Percentiles rank a stretch among this genome's conserved stretches.
Evolutionary conservation across 441 rosid species (phyloP).

Genomic region (Erodium texanum): DNA sequence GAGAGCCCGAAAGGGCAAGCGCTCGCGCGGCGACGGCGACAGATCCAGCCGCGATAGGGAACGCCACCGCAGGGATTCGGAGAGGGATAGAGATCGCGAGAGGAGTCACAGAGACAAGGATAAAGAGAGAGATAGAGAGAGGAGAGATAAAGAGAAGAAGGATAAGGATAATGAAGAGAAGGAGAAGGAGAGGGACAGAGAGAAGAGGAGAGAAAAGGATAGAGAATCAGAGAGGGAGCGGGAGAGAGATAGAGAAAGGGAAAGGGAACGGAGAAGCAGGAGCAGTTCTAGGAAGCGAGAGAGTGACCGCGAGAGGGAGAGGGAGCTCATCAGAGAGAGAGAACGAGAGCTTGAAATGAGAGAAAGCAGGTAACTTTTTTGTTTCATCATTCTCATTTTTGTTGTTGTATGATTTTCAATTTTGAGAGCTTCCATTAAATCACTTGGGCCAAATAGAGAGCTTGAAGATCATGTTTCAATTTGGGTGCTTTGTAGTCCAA

Average conservation of each 20-base stretch:
- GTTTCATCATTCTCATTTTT: too few species aligned
- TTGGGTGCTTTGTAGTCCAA: too few species aligned
- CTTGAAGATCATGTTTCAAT: too few species aligned
- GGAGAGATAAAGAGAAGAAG: neutral
- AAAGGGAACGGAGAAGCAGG: slow-evolving; percentile 12
- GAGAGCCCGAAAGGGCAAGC: slow-evolving; percentile 41
- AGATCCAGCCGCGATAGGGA: slow-evolving; percentile 43
- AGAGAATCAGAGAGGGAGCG: slow-evolving; percentile 22
- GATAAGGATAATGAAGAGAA: too few species aligned
- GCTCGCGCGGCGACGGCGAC: slow-evolving; percentile 32
- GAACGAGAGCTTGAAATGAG: slow-evolving; percentile 32
- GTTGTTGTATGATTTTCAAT: neutral
- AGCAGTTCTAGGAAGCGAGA: slow-evolving; percentile 49
- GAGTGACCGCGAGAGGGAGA: slow-evolving; percentile 16
- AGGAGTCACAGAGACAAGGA: slow-evolving; percentile 19
- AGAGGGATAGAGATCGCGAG: slow-evolving; percentile 12
- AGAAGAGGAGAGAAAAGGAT: slow-evolving; percentile 29
- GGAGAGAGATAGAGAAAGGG: slow-evolving; percentile 35
- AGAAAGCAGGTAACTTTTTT: slow-evolving; percentile 47
- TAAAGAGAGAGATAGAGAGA: slow-evolving; percentile 9
- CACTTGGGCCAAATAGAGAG: neutral
- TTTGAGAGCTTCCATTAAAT: neutral
- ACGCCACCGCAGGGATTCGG: slow-evolving; percentile 1
- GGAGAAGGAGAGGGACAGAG: slow-evolving; percentile 16
- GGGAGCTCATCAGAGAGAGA: slow-evolving; percentile 14